These are phyloP conservation scores for Aaosphaeria pasadenensis DNA, from an alignment of 2,329 filamentous ascomycete genomes.

Conservation along the genomic window DNA sequence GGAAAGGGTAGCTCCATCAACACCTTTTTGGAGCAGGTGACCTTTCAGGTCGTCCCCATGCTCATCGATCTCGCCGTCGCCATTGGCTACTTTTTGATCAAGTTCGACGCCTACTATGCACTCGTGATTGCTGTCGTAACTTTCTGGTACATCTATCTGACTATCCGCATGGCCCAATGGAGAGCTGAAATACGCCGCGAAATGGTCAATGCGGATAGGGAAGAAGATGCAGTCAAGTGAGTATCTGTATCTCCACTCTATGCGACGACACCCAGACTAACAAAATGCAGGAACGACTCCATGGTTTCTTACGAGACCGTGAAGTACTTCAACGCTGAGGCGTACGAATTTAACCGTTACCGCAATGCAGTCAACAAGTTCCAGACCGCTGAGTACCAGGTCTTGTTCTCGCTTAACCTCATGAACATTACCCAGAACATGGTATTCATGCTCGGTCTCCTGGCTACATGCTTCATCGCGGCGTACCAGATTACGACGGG, in stretches of 20 bases:
- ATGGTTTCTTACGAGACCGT: slow-evolving; percentile 94
- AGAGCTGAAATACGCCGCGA: slow-evolving; percentile 84
- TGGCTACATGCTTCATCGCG: slow-evolving; percentile 67
- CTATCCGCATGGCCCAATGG: slow-evolving; percentile 92
- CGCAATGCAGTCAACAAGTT: slow-evolving; percentile 55
- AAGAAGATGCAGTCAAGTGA: slow-evolving; percentile 92
- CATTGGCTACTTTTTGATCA: slow-evolving; percentile 73
- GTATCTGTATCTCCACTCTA: slow-evolving; percentile 12
- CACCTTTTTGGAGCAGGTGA: slow-evolving; percentile 92
- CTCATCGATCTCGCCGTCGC: slow-evolving; percentile 84
- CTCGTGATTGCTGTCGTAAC: slow-evolving; percentile 87
- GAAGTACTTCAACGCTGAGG: slow-evolving; percentile 63
- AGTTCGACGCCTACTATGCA: slow-evolving; percentile 86
- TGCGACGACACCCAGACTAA: slow-evolving; percentile 15
- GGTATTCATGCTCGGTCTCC: slow-evolving; percentile 61
- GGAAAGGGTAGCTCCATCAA: slow-evolving; percentile 97
- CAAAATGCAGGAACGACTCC: slow-evolving; percentile 70
- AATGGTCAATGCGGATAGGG: slow-evolving; percentile 92
- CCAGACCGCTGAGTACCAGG: slow-evolving; percentile 57
- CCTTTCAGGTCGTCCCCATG: slow-evolving; percentile 95
- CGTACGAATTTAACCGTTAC: slow-evolving; percentile 58
- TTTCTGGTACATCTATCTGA: slow-evolving; percentile 95
- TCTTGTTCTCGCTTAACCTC: slow-evolving; percentile 55
- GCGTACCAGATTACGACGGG: slow-evolving; percentile 67
- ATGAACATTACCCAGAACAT: slow-evolving; percentile 63